Evolutionary conservation across 257 asterid species (phyloP), one percentile per base, ranked within the genome.

Genomic region (Penstemon eatonii): DNA sequence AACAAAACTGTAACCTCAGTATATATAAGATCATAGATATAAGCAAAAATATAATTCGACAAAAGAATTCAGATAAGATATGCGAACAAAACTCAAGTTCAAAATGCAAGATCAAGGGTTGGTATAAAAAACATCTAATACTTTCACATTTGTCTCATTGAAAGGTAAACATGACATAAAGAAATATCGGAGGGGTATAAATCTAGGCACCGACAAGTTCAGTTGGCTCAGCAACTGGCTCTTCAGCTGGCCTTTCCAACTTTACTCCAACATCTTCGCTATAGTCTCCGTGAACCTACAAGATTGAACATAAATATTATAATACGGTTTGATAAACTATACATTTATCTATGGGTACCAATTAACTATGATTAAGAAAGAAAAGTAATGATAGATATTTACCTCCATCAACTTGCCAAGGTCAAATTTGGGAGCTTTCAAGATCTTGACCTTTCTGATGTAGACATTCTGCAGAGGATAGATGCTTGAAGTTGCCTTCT

Each of bases 381-480:
- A 44, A 9, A 15, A 3, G 47, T 13, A 19, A 52, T 3, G 44
- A 39, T 13, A 58, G 42, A n/a, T 42, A 53, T 72, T 58, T 65
- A 25, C 83, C 81, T 81, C 83, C 86, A 81, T 78, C 60, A 81
- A 56, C 79, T 75, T 74, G 47, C 86, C 77, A 81, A 81, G 79
- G 60, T 81, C 86, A 6, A 81, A 81, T 39, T 81, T 81, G 4
- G 86, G 86, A 33, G 86, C 83, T 67, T 81, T 81, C 60, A 81
- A 59, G 67, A 81, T 81, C 77, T 81, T 81, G 36, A 81, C 83
- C 73, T 80, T 80, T 65, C 82, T 77, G 47, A 80, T 77, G 50
- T 39, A 80, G 46, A 80, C 82, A 66, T 80, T 80, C 40, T 80
- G 85, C 41, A 80, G 78, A 15, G 85, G 85, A 51, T 71, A 80